These are phyloP conservation scores for Biscutella auriculata DNA, from an alignment of 441 rosid species.

Conservation along the genomic window DNA sequence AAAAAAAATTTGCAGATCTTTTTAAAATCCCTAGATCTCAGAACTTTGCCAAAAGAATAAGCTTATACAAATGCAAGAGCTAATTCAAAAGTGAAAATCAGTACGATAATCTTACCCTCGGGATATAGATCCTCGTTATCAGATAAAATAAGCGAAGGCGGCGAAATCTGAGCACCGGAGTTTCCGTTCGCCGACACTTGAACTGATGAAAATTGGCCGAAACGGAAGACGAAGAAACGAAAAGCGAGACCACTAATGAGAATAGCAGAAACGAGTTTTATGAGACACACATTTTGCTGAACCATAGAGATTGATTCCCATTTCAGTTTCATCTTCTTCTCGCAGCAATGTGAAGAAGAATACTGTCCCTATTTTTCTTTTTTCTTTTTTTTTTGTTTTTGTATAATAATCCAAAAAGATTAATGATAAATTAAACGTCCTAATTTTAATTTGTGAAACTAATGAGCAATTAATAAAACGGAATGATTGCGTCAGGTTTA, in stretches of 20 bases:
- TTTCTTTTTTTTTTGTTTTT: too few relatives aligned
- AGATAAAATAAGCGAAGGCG: conserved; percentile 18
- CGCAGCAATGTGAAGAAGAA: background rate
- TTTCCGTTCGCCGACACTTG: conserved; percentile 23
- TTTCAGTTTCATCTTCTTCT: conserved; percentile 37
- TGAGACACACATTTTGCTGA: conserved; percentile 34
- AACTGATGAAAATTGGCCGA: conserved; percentile 34
- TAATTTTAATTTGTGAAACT: too few relatives aligned
- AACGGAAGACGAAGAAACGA: conserved; percentile 34
- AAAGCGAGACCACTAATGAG: conserved; percentile 50
- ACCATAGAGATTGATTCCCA: conserved; percentile 31
- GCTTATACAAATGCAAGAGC: background rate
- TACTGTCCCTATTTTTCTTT: too few relatives aligned
- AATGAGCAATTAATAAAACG: too few relatives aligned
- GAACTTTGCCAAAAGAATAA: background rate
- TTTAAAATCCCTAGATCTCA: conserved; percentile 11
- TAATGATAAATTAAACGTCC: too few relatives aligned
- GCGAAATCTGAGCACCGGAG: conserved; percentile 9
- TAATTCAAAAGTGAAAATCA: background rate
- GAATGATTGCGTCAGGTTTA: too few relatives aligned
- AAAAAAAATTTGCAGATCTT: background rate
- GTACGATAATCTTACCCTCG: conserved; percentile 26
- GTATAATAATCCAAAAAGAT: too few relatives aligned
- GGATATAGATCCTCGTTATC: conserved; percentile 43
- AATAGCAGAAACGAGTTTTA: conserved; percentile 38